Conservation (phyloP, 306 rosid species). For the Citrullus mucosospermus region DNA sequence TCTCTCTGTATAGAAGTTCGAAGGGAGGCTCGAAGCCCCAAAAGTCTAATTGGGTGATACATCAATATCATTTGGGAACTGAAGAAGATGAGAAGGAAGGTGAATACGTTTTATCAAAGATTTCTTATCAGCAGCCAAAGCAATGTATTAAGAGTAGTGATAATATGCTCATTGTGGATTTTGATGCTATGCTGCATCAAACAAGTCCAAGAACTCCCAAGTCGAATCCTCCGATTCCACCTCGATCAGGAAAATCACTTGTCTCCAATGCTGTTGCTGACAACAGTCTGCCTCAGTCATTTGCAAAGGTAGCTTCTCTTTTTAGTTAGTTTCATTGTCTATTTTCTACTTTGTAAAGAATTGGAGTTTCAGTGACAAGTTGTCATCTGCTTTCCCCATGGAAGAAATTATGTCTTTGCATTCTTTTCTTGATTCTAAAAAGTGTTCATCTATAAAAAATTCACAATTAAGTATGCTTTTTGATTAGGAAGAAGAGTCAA, state of each 20-base stretch:
- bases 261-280: constrained; percentile 21
- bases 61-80: constrained; percentile 82
- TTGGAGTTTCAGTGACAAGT: background rate
- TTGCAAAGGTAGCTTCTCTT: constrained; percentile 28
- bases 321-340: background rate
- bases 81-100: constrained; percentile 70
- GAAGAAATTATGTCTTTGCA: background rate
- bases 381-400: background rate
- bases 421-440: background rate
- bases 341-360: background rate
- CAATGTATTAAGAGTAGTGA: constrained; percentile 31
- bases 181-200: constrained; percentile 19
- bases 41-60: constrained; percentile 76
- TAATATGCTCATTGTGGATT: constrained; percentile 25
- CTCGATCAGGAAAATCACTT: constrained; percentile 31
- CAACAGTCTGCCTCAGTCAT: constrained; percentile 16
- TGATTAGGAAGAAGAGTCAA: constrained; percentile 31
- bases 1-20: constrained; percentile 59
- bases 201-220: constrained; percentile 70
- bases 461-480: constrained; percentile 6
- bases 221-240: constrained; percentile 50
- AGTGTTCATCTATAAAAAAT: constrained; percentile 1
- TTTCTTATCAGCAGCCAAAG: constrained; percentile 49
- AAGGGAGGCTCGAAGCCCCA: constrained; percentile 46
- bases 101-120: constrained; percentile 68